Conservation (phyloP, 768 basidiomycete species). For the Pluteus cervinus region DNA sequence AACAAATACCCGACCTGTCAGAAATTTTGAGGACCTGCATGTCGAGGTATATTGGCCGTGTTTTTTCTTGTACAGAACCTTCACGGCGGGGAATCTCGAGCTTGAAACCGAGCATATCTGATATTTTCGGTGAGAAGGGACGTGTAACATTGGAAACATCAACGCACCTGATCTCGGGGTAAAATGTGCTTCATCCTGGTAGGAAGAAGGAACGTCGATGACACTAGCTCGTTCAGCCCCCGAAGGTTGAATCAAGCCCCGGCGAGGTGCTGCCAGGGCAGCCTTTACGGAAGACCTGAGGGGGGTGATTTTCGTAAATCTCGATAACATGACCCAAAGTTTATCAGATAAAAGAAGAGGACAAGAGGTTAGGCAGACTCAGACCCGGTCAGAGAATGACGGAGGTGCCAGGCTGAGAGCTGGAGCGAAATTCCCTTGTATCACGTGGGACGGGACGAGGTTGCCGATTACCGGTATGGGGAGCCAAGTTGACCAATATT, state of each 20-base stretch:
- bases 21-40: conserved; percentile 66
- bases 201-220: conserved; percentile 72
- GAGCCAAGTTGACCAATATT: too few species aligned
- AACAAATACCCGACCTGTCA: conserved; percentile 4
- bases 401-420: too few species aligned
- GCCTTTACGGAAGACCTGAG: too few species aligned
- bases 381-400: too few species aligned
- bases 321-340: conserved; percentile 53
- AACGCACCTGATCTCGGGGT: conserved; percentile 60
- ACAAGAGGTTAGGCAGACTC: too few species aligned
- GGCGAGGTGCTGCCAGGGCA: conserved; percentile 34
- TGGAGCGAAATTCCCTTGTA: too few species aligned
- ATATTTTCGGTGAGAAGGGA: conserved; percentile 3
- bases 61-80: conserved; percentile 49
- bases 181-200: conserved; percentile 64
- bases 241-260: conserved; percentile 77
- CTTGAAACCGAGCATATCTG: conserved; percentile 90
- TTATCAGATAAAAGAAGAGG: too few species aligned
- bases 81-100: conserved; percentile 59
- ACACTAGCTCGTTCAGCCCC: conserved; percentile 78
- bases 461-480: too few species aligned
- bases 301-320: too few species aligned
- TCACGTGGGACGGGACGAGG: too few species aligned
- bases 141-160: conserved; percentile 1
- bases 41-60: conserved; percentile 93